These are phyloP conservation scores for Halophytophthora polymorphica DNA, from an alignment of 352 stramenopile genomes.

Conservation along the genomic window DNA sequence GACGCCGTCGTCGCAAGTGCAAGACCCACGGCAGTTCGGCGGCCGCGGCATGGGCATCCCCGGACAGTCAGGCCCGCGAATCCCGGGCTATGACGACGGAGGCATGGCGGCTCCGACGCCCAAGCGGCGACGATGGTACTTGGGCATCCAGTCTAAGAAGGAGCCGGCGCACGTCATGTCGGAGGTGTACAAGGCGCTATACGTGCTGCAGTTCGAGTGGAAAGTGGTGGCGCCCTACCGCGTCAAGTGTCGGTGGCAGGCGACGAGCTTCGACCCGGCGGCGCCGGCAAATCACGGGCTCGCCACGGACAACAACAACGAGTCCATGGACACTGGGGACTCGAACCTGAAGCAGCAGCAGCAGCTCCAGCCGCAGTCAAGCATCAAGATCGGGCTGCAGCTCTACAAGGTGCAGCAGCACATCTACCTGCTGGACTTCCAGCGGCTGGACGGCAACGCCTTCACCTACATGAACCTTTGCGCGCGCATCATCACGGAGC, in stretches of 20 bases:
- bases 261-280: constrained; percentile 22
- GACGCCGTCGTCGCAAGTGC: constrained; percentile 42
- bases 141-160: constrained; percentile 99
- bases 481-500: constrained; percentile 98
- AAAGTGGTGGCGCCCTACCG: constrained; percentile 95
- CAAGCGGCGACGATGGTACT: constrained; percentile 94
- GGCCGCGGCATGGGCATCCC: constrained; percentile 37
- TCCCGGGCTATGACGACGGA: constrained; percentile 40
- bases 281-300: too few species aligned
- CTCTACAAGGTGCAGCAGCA: constrained; percentile 98
- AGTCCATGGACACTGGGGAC: constrained; percentile 21
- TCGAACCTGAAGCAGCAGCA: constrained; percentile 32
- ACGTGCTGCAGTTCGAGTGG: constrained; percentile 97
- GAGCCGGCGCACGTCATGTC: constrained; percentile 99
- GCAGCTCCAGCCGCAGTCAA: constrained; percentile 32
- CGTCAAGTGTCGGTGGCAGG: constrained; percentile 97
- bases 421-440: constrained; percentile 99
- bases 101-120: constrained; percentile 28
- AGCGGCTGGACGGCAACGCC: constrained; percentile 93
- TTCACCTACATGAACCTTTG: constrained; percentile 99
- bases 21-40: constrained; percentile 64
- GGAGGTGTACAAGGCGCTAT: constrained; percentile 98
- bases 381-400: constrained; percentile 95
- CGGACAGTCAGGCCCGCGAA: constrained; percentile 19
- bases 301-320: constrained; percentile 17